phyloP scores from a whole-genome alignment of 352 stramenopile species.

The Thraustotheca clavata region DNA sequence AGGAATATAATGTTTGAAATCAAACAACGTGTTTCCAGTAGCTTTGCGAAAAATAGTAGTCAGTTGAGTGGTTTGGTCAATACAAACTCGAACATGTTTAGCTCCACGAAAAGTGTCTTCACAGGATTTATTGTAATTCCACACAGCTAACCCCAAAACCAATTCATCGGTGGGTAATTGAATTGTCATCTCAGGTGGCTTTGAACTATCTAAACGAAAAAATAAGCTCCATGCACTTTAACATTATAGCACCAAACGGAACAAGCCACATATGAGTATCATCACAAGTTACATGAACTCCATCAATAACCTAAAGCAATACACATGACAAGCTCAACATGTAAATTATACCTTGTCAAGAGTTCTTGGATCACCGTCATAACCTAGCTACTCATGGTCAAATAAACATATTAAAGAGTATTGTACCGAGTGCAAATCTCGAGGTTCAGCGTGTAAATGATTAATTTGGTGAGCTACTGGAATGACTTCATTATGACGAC shows the following conservation, averaged over 20 bases:
- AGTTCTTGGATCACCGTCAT: conserved; percentile 69
- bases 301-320: conserved; percentile 60
- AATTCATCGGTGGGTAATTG: conserved; percentile 43
- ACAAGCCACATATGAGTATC: conserved; percentile 89
- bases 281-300: conserved; percentile 68
- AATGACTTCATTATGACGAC: conserved; percentile 36
- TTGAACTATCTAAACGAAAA: neutral
- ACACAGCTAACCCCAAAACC: conserved; percentile 58
- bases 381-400: conserved; percentile 39
- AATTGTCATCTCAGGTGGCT: conserved; percentile 40
- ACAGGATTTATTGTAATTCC: conserved; percentile 77
- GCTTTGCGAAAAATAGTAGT: conserved; percentile 69
- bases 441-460: conserved; percentile 49
- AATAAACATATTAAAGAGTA: neutral
- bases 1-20: conserved; percentile 62
- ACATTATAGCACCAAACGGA: conserved; percentile 36
- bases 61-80: conserved; percentile 48
- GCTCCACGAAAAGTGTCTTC: conserved; percentile 64
- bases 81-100: conserved; percentile 41
- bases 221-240: neutral
- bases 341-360: conserved; percentile 61
- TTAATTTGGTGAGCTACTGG: conserved; percentile 32
- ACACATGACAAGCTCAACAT: neutral
- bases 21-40: conserved; percentile 48
- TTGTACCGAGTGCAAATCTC: conserved; percentile 59